Evolutionary conservation across 257 asterid species (phyloP).

Genomic region (Petunia axillaris): DNA sequence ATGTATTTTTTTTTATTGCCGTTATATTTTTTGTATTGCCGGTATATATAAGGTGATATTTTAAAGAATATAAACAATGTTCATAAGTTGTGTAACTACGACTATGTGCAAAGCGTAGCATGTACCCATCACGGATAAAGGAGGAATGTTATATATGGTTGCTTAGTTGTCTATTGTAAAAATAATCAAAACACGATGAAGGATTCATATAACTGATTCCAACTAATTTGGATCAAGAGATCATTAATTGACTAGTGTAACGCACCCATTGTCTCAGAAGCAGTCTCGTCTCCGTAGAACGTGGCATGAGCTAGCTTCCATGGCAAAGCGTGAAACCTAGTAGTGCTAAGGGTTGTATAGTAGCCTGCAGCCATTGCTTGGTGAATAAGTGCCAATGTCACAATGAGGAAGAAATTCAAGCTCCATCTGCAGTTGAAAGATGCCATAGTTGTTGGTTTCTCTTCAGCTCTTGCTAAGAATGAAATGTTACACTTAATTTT

Average conservation of each 20-base stretch:
- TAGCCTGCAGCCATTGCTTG: conserved; percentile 40
- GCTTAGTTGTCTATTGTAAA: background rate
- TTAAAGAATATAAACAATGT: too few species aligned
- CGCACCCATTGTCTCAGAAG: conserved; percentile 62
- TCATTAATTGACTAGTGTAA: background rate
- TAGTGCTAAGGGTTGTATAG: conserved; percentile 28
- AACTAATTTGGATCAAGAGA: background rate
- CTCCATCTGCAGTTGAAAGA: conserved; percentile 38
- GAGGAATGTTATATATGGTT: too few species aligned
- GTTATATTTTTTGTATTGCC: too few species aligned
- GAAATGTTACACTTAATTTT: background rate
- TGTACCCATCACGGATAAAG: too few species aligned
- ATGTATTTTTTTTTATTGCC: too few species aligned
- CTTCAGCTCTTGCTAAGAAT: background rate
- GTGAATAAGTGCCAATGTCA: conserved; percentile 28
- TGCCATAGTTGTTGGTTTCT: conserved; percentile 40
- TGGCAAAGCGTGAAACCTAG: conserved; percentile 38
- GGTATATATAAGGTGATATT: too few species aligned
- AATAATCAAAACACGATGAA: background rate
- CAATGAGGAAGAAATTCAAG: conserved; percentile 35
- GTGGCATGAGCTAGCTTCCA: conserved; percentile 70
- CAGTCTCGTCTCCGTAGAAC: conserved; percentile 71
- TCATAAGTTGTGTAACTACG: too few species aligned
- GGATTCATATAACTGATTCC: background rate
- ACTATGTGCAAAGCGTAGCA: too few species aligned